A percentile compares a stretch with the other conserved stretches of the same genome.
phyloP scores from a whole-genome alignment of 2,329 filamentous ascomycete species.

The Harringtonia aguacate region DNA sequence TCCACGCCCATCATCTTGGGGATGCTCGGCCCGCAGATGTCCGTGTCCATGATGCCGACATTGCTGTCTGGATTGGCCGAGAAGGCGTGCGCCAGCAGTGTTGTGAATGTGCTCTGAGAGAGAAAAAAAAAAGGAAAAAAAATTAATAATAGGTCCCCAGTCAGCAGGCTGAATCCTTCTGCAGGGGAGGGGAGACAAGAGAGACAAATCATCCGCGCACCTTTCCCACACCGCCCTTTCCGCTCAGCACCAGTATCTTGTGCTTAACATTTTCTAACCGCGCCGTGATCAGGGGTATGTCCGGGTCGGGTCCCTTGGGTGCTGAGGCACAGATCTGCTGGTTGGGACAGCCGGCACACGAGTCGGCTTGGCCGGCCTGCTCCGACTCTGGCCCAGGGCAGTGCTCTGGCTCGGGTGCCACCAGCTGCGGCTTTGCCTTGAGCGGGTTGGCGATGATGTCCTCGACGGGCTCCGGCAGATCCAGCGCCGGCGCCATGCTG shows the following conservation, averaged over 20 bases:
- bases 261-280: conserved; percentile 75
- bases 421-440: conserved; percentile 70
- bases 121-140: conserved; percentile 27
- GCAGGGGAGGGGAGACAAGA: too few species aligned
- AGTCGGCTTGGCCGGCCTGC: conserved; percentile 59
- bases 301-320: conserved; percentile 90
- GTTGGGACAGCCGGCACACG: conserved; percentile 91
- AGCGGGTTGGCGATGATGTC: conserved; percentile 67
- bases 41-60: conserved; percentile 95
- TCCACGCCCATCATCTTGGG: conserved; percentile 99
- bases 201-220: too few species aligned
- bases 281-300: conserved; percentile 78
- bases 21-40: conserved; percentile 92
- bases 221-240: conserved; percentile 95
- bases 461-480: conserved; percentile 55
- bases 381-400: conserved; percentile 84
- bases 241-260: conserved; percentile 86
- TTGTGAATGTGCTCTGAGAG: conserved; percentile 13
- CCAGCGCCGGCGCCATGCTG: conserved; percentile 69
- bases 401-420: conserved; percentile 93
- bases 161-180: too few species aligned
- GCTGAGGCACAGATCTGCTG: conserved; percentile 89
- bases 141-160: too few species aligned
- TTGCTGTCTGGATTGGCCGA: conserved; percentile 71
- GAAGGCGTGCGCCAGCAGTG: conserved; percentile 58